These are phyloP conservation scores for Amanita polypyramis DNA, from an alignment of 768 basidiomycete species.

Conservation along the genomic window DNA sequence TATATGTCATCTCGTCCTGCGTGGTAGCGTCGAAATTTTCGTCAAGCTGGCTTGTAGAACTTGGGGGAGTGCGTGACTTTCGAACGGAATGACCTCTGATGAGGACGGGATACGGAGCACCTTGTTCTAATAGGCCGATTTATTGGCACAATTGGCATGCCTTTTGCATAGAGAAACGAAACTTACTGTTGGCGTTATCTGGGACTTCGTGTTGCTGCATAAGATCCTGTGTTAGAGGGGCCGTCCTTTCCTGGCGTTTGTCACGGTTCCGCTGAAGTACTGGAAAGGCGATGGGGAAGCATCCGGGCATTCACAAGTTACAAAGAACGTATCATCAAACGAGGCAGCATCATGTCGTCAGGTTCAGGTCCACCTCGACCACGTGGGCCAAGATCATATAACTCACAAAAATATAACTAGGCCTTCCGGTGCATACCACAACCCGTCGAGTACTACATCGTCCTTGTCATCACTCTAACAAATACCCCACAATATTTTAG, in stretches of 20 bases:
- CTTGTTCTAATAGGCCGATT: neutral
- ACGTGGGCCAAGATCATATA: too few species aligned
- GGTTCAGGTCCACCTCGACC: too few species aligned
- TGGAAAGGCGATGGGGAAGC: conserved; percentile 1
- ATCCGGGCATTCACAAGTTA: conserved; percentile 2
- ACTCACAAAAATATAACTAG: too few species aligned
- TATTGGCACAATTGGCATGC: too few species aligned
- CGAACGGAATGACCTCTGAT: conserved; percentile 6
- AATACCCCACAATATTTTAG: too few species aligned
- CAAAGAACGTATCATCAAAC: conserved; percentile 1
- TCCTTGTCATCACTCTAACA: too few species aligned
- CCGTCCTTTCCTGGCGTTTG: neutral
- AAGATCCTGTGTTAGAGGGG: neutral
- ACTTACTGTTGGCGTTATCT: neutral
- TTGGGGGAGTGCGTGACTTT: neutral
- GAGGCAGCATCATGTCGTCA: neutral
- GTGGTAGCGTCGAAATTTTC: conserved; percentile 4
- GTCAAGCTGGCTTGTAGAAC: neutral
- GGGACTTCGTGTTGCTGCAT: neutral
- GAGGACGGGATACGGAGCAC: conserved; percentile 5
- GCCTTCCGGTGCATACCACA: too few species aligned
- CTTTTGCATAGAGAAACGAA: neutral
- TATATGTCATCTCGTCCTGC: neutral
- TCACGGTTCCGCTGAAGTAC: neutral
- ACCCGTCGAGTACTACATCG: too few species aligned